phyloP scores from a whole-genome alignment of 371 early-diverging fungal species.

The Choanephora cucurbitarum region DNA sequence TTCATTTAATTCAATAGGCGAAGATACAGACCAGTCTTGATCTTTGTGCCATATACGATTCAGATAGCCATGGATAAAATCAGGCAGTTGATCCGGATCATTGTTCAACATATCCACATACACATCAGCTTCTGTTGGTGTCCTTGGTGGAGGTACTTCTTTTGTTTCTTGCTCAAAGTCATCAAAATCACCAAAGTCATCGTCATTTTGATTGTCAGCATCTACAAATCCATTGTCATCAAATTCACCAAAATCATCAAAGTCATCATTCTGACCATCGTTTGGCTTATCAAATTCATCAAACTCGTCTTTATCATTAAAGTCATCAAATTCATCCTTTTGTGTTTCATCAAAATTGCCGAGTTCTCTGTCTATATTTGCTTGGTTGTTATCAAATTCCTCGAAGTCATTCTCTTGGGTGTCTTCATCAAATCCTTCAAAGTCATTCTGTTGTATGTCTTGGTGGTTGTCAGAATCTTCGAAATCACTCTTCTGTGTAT shows the following conservation, averaged over 20 bases:
- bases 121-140: conserved; percentile 35
- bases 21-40: neutral
- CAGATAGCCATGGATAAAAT: conserved; percentile 22
- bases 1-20: conserved; percentile 4
- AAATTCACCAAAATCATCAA: conserved; percentile 4
- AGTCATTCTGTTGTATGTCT: too few species aligned
- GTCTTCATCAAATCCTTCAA: too few species aligned
- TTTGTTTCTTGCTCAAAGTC: conserved; percentile 40
- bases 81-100: conserved; percentile 13
- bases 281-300: conserved; percentile 2
- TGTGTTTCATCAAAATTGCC: too few species aligned
- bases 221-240: conserved; percentile 13
- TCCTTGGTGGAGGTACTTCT: conserved; percentile 3
- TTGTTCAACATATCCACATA: conserved; percentile 33
- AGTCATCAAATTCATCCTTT: neutral
- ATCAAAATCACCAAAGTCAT: conserved; percentile 39
- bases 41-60: conserved; percentile 16
- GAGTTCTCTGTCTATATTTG: too few species aligned
- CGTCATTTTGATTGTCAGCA: conserved; percentile 16
- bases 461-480: too few species aligned
- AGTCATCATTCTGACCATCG: neutral
- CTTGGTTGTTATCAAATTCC: too few species aligned
- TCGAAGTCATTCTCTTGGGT: neutral
- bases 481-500: neutral
- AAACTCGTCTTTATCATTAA: conserved; percentile 3